phyloP scores from a whole-genome alignment of 768 basidiomycete species.

The Roridomyces roridus region DNA sequence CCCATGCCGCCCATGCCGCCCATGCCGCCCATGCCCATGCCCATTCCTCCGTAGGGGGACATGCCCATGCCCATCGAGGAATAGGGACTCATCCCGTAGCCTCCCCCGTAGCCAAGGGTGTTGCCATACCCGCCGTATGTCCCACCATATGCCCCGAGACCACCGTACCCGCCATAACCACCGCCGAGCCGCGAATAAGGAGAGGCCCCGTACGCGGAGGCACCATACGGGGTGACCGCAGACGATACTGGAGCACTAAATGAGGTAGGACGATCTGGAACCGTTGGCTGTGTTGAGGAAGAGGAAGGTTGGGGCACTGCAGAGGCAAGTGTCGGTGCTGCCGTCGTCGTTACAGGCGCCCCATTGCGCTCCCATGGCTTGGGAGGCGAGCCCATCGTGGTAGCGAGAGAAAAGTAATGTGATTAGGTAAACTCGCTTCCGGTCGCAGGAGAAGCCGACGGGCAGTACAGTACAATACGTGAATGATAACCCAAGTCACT shows the following conservation, averaged over 20 bases:
- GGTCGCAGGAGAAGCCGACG: not conserved
- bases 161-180: slow-evolving; percentile 37
- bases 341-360: slow-evolving; percentile 38
- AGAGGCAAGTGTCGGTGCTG: slow-evolving; percentile 34
- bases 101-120: slow-evolving; percentile 33
- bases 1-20: slow-evolving; percentile 52
- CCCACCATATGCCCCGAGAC: slow-evolving; percentile 49
- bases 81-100: slow-evolving; percentile 28
- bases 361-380: slow-evolving; percentile 87
- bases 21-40: slow-evolving; percentile 37
- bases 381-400: slow-evolving; percentile 80
- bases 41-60: slow-evolving; percentile 18
- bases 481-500: not conserved
- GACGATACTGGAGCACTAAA: slow-evolving; percentile 42
- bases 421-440: slow-evolving; percentile 10
- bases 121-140: slow-evolving; percentile 44
- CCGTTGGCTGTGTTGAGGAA: slow-evolving; percentile 43
- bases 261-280: slow-evolving; percentile 70
- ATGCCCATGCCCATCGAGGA: slow-evolving; percentile 26
- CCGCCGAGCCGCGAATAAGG: slow-evolving; percentile 50
- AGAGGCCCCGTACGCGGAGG: slow-evolving; percentile 46
- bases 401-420: slow-evolving; percentile 2
- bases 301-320: slow-evolving; percentile 35
- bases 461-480: not conserved
- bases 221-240: slow-evolving; percentile 44